Percentiles rank a stretch among this genome's conserved stretches.
phyloP scores from a whole-genome alignment of 2,329 filamentous ascomycete species.

The Aspergillus bombycis region DNA sequence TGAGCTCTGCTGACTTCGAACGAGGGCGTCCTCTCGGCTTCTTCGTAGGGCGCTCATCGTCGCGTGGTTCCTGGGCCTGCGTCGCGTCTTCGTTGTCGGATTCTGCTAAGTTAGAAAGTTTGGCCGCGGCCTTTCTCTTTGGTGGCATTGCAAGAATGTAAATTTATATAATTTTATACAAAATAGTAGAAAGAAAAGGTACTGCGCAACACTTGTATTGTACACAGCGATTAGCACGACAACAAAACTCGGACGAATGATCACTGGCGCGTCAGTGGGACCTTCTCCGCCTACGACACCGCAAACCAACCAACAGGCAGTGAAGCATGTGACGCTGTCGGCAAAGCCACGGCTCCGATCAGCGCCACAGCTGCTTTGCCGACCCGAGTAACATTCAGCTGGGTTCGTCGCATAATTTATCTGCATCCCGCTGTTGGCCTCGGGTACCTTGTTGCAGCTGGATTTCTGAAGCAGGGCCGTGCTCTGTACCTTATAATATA shows the following conservation, averaged over 20 bases:
- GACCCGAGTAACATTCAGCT: constrained; percentile 6
- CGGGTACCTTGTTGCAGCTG: background rate
- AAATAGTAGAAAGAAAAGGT: background rate
- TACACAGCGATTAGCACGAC: background rate
- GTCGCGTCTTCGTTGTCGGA: constrained; percentile 50
- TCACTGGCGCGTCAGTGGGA: constrained; percentile 3
- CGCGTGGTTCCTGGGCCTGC: constrained; percentile 31
- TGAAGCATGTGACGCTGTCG: constrained; percentile 24
- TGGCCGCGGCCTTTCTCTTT: constrained; percentile 45
- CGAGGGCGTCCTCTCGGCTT: constrained; percentile 42
- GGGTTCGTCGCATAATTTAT: constrained; percentile 13
- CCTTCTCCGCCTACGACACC: constrained; percentile 10
- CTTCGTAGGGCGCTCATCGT: constrained; percentile 42
- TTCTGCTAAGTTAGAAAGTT: constrained; percentile 50
- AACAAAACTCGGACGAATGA: constrained; percentile 6
- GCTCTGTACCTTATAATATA: constrained; percentile 3
- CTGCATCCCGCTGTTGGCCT: constrained; percentile 15
- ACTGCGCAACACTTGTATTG: background rate
- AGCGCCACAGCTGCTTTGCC: constrained; percentile 23
- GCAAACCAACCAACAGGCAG: background rate
- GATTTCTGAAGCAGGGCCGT: constrained; percentile 1
- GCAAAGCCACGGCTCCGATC: constrained; percentile 22
- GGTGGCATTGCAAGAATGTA: constrained; percentile 37
- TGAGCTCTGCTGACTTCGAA: constrained; percentile 47
- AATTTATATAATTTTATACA: background rate